These are phyloP conservation scores for Vitellaria paradoxa DNA, from an alignment of 179 eudicot species.

Conservation along the genomic window DNA sequence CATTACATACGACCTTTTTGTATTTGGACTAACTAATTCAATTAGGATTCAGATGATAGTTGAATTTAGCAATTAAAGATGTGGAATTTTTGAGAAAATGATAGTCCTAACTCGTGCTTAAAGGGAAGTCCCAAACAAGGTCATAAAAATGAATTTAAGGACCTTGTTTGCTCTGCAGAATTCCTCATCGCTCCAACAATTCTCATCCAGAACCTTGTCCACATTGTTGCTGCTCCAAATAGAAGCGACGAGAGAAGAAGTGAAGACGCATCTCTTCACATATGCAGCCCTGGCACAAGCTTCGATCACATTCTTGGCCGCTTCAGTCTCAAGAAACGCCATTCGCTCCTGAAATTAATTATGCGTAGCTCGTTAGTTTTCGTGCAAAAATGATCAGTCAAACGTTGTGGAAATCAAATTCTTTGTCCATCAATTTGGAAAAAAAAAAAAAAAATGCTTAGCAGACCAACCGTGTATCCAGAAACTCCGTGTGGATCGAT, in stretches of 20 bases:
- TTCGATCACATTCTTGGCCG: constrained; percentile 29
- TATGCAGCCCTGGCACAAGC: constrained; percentile 33
- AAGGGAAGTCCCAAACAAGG: too few species aligned
- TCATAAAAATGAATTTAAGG: neutral
- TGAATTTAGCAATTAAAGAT: neutral
- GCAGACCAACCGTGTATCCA: constrained; percentile 23
- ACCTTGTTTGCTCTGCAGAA: constrained; percentile 32
- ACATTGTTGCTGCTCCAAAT: constrained; percentile 20
- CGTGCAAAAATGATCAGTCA: too few species aligned
- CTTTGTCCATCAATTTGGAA: neutral
- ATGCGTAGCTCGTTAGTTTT: neutral
- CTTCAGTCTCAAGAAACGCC: constrained; percentile 30
- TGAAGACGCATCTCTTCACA: constrained; percentile 28
- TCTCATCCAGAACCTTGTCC: constrained; percentile 16
- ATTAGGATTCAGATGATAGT: neutral
- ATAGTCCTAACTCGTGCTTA: too few species aligned
- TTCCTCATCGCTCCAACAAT: constrained; percentile 28
- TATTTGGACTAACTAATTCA: neutral
- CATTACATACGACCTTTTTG: neutral
- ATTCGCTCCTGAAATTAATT: constrained; percentile 22
- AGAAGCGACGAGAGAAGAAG: constrained; percentile 31
- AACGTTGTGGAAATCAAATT: neutral
- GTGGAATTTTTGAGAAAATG: too few species aligned
- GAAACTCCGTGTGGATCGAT: constrained; percentile 30
- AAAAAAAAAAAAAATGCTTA: too few species aligned